These are phyloP conservation scores for Sporothrix brasiliensis DNA, from an alignment of 2,329 filamentous ascomycete genomes.

Conservation along the genomic window DNA sequence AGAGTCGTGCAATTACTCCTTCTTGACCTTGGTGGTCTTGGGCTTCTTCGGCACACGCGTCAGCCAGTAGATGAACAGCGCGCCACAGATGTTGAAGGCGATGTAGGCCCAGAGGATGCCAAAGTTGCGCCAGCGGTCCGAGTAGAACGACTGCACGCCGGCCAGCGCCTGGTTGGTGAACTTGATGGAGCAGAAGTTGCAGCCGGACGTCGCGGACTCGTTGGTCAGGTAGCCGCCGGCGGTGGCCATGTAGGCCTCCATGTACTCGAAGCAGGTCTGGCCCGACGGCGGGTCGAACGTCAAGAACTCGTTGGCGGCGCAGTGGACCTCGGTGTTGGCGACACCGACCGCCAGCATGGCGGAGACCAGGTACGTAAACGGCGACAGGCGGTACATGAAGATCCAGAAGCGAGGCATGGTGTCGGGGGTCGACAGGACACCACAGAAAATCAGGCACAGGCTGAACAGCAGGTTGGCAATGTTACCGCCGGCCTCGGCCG, in stretches of 20 bases:
- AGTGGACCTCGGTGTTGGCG: slow-evolving; percentile 66
- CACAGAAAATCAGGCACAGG: slow-evolving; percentile 63
- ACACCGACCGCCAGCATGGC: slow-evolving; percentile 72
- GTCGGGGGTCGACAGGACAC: slow-evolving; percentile 60
- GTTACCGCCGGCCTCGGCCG: slow-evolving; percentile 68
- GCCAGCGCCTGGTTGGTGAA: slow-evolving; percentile 58
- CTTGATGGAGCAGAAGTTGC: slow-evolving; percentile 58
- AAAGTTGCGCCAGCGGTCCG: slow-evolving; percentile 68
- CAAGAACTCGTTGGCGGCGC: slow-evolving; percentile 70
- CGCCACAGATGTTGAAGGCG: slow-evolving; percentile 55
- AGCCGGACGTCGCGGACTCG: slow-evolving; percentile 51
- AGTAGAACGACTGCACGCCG: slow-evolving; percentile 55
- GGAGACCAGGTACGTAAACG: slow-evolving; percentile 78
- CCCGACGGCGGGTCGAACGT: slow-evolving; percentile 63
- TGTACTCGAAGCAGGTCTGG: slow-evolving; percentile 63
- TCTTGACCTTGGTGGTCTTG: slow-evolving; percentile 33
- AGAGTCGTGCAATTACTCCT: slow-evolving; percentile 33
- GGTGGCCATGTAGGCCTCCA: slow-evolving; percentile 53
- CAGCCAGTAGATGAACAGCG: slow-evolving; percentile 44
- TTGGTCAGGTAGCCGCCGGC: slow-evolving; percentile 60
- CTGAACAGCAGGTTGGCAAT: slow-evolving; percentile 63
- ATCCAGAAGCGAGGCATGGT: slow-evolving; percentile 73
- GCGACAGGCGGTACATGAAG: slow-evolving; percentile 81
- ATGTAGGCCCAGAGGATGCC: slow-evolving; percentile 60
- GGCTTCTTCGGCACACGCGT: slow-evolving; percentile 38